These are phyloP conservation scores for Halteria grandinella DNA, from an alignment of 73 alveolate genomes.

Conservation along the genomic window DNA sequence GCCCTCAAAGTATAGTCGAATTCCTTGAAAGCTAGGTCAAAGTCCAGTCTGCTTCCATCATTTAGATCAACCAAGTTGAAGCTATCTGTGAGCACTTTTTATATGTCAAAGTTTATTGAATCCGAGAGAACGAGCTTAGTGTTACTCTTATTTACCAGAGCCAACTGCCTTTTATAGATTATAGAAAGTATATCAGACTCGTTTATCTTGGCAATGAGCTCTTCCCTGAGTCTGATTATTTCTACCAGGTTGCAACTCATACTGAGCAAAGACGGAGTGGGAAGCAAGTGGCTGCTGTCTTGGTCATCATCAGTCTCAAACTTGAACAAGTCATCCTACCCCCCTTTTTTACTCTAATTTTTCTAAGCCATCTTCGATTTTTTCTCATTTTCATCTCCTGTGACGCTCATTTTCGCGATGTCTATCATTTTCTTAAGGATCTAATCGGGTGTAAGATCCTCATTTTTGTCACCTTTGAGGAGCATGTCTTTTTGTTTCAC, in stretches of 20 bases:
- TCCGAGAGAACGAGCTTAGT: conserved; percentile 41
- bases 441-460: conserved; percentile 24
- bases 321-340: too few species aligned
- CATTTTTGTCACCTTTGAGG: neutral
- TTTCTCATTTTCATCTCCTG: conserved; percentile 10
- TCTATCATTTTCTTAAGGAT: conserved; percentile 25
- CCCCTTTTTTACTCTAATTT: too few species aligned
- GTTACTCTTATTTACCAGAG: conserved; percentile 31
- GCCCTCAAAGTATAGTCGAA: conserved; percentile 62
- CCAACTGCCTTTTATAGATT: conserved; percentile 27
- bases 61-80: conserved; percentile 50
- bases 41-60: conserved; percentile 26
- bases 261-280: conserved; percentile 45
- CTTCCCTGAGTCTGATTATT: conserved; percentile 54
- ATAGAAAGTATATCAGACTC: conserved; percentile 40
- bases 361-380: too few species aligned
- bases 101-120: conserved; percentile 60
- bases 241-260: conserved; percentile 62
- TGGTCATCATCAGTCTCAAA: too few species aligned
- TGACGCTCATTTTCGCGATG: conserved; percentile 23
- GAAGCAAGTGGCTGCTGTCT: too few species aligned
- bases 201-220: conserved; percentile 21
- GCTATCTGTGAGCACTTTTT: conserved; percentile 43
- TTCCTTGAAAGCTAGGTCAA: conserved; percentile 53
- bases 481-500: conserved; percentile 42